Percentiles rank a stretch among this genome's conserved stretches.
These are phyloP conservation scores for Murraya paniculata DNA, from an alignment of 345 rosid genomes.

Conservation along the genomic window DNA sequence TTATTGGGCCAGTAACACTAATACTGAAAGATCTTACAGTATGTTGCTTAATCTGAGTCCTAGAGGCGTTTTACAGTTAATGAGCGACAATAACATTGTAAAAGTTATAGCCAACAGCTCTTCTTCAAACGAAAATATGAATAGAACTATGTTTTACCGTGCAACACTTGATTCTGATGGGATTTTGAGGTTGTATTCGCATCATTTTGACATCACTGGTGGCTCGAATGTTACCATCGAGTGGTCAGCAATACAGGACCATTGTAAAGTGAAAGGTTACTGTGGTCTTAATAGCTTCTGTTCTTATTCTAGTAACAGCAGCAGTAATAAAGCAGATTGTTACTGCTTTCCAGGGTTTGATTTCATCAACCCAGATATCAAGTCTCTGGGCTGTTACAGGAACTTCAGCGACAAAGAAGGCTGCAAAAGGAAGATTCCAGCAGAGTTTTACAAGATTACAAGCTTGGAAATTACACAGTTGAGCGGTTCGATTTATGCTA, in stretches of 20 bases:
- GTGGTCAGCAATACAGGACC: constrained; percentile 2
- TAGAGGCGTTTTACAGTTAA: background rate
- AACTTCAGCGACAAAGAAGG: background rate
- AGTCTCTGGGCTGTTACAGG: constrained; percentile 3
- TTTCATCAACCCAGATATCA: background rate
- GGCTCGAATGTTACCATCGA: background rate
- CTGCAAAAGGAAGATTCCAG: background rate
- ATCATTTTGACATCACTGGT: background rate
- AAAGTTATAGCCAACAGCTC: background rate
- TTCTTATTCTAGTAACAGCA: background rate
- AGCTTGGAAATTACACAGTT: background rate
- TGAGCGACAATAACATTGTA: fast-evolving
- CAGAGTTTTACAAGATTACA: background rate
- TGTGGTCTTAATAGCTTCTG: constrained; percentile 28
- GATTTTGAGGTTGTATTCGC: constrained; percentile 21
- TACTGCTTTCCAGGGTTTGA: constrained; percentile 19
- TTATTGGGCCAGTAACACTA: background rate
- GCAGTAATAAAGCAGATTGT: background rate
- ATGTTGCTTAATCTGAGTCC: background rate
- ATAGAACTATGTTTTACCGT: background rate
- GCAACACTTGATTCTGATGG: constrained; percentile 24
- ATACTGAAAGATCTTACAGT: background rate
- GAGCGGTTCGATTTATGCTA: background rate
- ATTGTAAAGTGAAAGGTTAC: constrained; percentile 5
- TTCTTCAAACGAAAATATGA: background rate